Percentiles rank a stretch among this genome's conserved stretches.
These are phyloP conservation scores for Dichomitus squalens DNA, from an alignment of 1,284 basidiomycete genomes.

Conservation along the genomic window DNA sequence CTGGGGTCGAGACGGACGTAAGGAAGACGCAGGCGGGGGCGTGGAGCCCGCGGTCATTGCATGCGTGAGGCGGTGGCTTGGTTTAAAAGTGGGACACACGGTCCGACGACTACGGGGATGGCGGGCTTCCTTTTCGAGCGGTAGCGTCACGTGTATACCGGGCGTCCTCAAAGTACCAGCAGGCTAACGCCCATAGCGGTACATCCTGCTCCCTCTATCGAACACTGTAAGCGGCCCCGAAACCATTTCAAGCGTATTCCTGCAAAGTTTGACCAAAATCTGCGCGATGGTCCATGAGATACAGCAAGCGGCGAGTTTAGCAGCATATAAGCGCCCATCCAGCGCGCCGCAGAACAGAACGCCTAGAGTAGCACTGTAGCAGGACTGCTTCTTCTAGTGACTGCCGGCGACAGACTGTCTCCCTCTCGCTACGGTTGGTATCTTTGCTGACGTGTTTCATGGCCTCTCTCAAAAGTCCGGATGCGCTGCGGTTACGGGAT, in stretches of 20 bases:
- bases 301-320: too few species aligned
- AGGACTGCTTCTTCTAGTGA: too few species aligned
- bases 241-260: too few species aligned
- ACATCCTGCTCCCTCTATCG: too few species aligned
- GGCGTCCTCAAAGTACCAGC: neutral
- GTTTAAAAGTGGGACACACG: too few species aligned
- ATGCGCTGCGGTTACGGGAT: slow-evolving; percentile 37
- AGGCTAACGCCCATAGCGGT: too few species aligned
- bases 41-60: neutral
- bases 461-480: slow-evolving; percentile 19
- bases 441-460: slow-evolving; percentile 5
- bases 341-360: too few species aligned
- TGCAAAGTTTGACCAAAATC: too few species aligned
- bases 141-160: neutral
- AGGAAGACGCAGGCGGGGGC: neutral
- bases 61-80: neutral
- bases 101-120: neutral
- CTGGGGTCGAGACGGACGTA: neutral
- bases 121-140: neutral
- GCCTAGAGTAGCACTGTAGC: too few species aligned
- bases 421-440: neutral
- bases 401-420: neutral
- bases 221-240: too few species aligned
- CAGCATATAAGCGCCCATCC: too few species aligned
- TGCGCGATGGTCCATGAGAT: too few species aligned